These are phyloP conservation scores for Paecilomyces niveus DNA, from an alignment of 2,329 filamentous ascomycete genomes.

Conservation along the genomic window DNA sequence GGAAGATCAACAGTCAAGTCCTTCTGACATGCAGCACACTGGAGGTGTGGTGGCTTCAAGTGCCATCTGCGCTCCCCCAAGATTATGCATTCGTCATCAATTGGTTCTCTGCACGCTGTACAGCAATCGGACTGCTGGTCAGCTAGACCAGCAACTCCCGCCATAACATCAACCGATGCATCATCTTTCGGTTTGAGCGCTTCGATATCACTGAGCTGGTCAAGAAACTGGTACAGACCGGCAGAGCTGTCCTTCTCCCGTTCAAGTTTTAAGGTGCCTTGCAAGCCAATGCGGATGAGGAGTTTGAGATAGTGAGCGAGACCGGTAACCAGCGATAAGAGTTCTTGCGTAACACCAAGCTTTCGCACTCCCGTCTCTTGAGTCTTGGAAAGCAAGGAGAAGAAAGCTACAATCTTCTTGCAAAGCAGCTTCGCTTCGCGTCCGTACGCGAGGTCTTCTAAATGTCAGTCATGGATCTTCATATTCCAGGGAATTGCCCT, in stretches of 20 bases:
- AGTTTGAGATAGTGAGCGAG: conserved; percentile 96
- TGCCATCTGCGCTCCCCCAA: conserved; percentile 75
- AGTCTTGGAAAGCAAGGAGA: conserved; percentile 86
- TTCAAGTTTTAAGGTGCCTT: conserved; percentile 85
- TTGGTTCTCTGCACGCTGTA: conserved; percentile 69
- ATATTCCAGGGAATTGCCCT: conserved; percentile 17
- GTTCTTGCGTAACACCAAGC: conserved; percentile 91
- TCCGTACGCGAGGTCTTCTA: conserved; percentile 73
- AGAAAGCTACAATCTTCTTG: conserved; percentile 99
- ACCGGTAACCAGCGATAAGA: conserved; percentile 94
- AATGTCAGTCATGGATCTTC: conserved; percentile 11
- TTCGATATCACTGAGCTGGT: conserved; percentile 79
- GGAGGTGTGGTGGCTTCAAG: conserved; percentile 59
- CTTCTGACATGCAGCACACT: conserved; percentile 61
- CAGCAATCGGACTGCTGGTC: conserved; percentile 81
- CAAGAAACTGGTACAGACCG: conserved; percentile 74
- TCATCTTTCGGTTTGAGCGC: conserved; percentile 64
- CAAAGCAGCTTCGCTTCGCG: conserved; percentile 98
- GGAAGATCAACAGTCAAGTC: conserved; percentile 63
- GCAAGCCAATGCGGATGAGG: conserved; percentile 91
- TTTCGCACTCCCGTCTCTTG: conserved; percentile 86
- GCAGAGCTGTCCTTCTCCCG: conserved; percentile 68
- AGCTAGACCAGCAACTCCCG: conserved; percentile 59
- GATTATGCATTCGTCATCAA: conserved; percentile 88
- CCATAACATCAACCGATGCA: conserved; percentile 55